Percentiles rank a stretch among this genome's conserved stretches.
Evolutionary conservation across 2,329 filamentous ascomycete genomes (phyloP).

Genomic region (Cryphonectria carpinicola): DNA sequence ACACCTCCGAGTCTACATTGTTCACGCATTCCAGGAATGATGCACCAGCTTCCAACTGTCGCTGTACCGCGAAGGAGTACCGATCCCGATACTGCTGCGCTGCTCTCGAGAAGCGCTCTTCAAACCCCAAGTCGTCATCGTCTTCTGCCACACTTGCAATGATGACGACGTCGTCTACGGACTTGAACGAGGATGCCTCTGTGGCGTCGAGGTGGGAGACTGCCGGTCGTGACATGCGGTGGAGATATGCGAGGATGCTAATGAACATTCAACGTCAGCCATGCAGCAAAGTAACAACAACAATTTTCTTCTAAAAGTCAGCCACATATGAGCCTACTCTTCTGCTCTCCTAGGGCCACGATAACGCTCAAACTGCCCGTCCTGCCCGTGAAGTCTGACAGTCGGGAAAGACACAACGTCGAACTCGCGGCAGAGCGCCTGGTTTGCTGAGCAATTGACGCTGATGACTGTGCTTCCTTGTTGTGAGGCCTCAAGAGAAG

Average conservation of each 20-base stretch:
- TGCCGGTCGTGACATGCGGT: constrained; percentile 35
- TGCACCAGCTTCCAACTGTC: constrained; percentile 26
- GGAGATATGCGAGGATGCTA: constrained; percentile 38
- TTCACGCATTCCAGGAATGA: constrained; percentile 45
- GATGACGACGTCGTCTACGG: constrained; percentile 46
- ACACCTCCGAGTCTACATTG: constrained; percentile 43
- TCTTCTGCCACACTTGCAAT: constrained; percentile 42
- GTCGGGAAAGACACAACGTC: constrained; percentile 28
- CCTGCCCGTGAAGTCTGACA: constrained; percentile 27
- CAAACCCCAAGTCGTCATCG: constrained; percentile 39
- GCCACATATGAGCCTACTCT: constrained; percentile 16
- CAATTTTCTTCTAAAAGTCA: not conserved
- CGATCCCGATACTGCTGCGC: constrained; percentile 45
- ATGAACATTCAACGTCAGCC: not conserved
- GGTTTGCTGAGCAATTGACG: constrained; percentile 27
- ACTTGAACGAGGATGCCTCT: constrained; percentile 40
- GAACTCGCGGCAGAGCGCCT: constrained; percentile 20
- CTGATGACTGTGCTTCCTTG: constrained; percentile 20
- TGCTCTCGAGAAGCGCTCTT: constrained; percentile 37
- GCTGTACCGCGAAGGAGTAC: constrained; percentile 46
- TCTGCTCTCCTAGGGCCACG: constrained; percentile 25
- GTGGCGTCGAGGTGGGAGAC: constrained; percentile 36
- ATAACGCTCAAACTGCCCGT: constrained; percentile 23
- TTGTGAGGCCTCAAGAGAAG: constrained; percentile 11
- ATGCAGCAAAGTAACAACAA: not conserved